Conservation (phyloP, 148 eudicot species). For the Rhododendron griersonianum region DNA sequence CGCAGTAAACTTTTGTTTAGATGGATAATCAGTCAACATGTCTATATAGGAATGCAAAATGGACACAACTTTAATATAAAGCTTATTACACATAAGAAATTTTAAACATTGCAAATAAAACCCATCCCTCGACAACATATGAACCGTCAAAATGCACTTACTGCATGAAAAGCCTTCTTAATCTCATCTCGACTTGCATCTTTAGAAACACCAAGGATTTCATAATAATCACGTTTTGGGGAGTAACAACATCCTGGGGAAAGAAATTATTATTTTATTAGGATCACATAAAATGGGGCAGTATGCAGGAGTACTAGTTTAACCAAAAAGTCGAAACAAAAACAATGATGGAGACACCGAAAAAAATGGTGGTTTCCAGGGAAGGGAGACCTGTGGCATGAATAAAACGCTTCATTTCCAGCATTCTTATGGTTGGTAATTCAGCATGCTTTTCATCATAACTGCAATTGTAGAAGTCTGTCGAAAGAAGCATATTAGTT, state of each 20-base stretch:
- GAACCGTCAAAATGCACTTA: slow-evolving; percentile 19
- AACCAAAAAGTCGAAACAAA: background rate
- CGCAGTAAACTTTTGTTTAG: background rate
- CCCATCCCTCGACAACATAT: background rate
- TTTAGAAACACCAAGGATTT: slow-evolving; percentile 64
- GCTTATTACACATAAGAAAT: background rate
- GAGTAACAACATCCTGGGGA: slow-evolving; percentile 43
- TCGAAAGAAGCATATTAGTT: background rate
- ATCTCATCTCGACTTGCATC: slow-evolving; percentile 72
- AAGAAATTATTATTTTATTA: slow-evolving; percentile 10
- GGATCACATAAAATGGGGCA: background rate
- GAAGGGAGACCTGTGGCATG: slow-evolving; percentile 66
- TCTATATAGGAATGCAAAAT: background rate
- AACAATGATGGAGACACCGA: background rate
- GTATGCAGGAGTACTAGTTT: background rate
- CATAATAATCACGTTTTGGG: slow-evolving; percentile 54
- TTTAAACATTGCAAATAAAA: background rate
- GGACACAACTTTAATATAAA: background rate
- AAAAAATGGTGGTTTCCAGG: background rate
- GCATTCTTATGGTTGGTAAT: slow-evolving; percentile 18
- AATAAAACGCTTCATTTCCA: slow-evolving; percentile 36
- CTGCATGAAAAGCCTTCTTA: slow-evolving; percentile 80
- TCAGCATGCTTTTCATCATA: slow-evolving; percentile 21
- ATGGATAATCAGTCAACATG: background rate
- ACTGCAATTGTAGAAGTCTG: slow-evolving; percentile 25